Evolutionary conservation across 352 stramenopile species (phyloP), one percentile per base, ranked within the genome.

Genomic region (Phytophthora colocasiae): DNA sequence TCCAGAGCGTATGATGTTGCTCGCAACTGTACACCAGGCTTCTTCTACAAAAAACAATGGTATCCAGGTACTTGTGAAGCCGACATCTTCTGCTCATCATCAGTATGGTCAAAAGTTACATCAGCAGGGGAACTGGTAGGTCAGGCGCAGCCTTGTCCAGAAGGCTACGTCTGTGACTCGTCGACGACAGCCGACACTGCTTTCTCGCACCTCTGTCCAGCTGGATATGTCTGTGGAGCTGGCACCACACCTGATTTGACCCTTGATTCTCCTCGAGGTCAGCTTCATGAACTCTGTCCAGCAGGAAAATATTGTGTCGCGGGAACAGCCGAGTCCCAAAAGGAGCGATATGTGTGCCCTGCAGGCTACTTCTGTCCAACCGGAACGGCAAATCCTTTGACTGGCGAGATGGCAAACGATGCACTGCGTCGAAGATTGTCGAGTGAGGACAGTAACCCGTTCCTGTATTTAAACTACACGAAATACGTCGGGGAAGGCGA

Each of bases 41-140:
- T 98, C 40, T 92, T 92, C 32, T 77, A 90, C 41, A 60, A 87
- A 24, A 90, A 93, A 24, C 81, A 96, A 66, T 99, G 96, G 87
- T 98, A 98, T 60, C 90, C 90, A 12, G 97, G 97, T 2, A 99
- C 96, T 14, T 99, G 97, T 60, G 97, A 99, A 70, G 96, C 94
- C 9, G 97, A 99, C 73, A 69, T 97, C 3, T 98, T 99, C 36
- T 99, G 97, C 68, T 80, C 91, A 43, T 32, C 57, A 12, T 66
- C 69, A 9, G 22, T 69, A 1, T 76, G 63, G 69, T 73, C 69
- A 3, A 73, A 73, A 40, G 52, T 65, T 15, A 47, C 53, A 1
- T 67, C 66, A 8, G 54, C 60, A 3, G 58, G 63, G 14, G 60
- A 66, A 15, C 36, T 77, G 2, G 80, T 93, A 12, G 57, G 91